Evolutionary conservation across 1,139 yeast genomes (phyloP), one percentile per base, ranked within the genome.

Genomic region (Scheffersomyces illinoinensis): DNA sequence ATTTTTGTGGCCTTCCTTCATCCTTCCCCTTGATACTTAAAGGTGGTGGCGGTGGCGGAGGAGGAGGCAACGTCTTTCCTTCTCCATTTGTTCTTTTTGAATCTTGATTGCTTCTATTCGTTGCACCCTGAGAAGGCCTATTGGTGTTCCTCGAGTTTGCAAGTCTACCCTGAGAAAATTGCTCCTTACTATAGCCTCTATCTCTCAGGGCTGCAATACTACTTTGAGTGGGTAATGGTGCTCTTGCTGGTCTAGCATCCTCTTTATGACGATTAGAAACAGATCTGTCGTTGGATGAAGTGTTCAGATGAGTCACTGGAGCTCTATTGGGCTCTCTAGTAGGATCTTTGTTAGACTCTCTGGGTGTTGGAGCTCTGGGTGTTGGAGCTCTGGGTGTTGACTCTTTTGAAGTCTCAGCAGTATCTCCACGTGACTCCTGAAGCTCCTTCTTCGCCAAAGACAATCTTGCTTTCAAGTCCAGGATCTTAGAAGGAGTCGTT

Each of bases 401-500:
- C 59, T 50, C 58, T 53, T 26, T n/a, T 50, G 59, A 55, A 46
- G 58, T 59, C 43, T 56, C 61, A 46, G 58, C 20, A 46, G 55
- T 50, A 59, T 61, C 53, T 58, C 63, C 50, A 33, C 43, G 43
- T 33, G 43, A 33, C 10, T 33, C 43, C 24, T 60, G 62, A 52
- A 64, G 68, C 47, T 73, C 76, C 26, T 61, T 64, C 59, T 72
- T 72, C 4, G 75, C 76, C 55, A 71, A 72, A 51, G 60, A 56
- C 19, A 72, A 61, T 53, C 68, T 66, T 5, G 70, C 63, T 53
- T 71, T 70, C 50, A 71, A 59, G 39, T 68, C 69, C 43, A 33
- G 43, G 12, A 33, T 33, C 43, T 33, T 33, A 14, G 43, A 33
- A 33, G 43, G 43, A 33, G 43, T 33, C 14, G 43, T 33, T 33